These are phyloP conservation scores for Talaromyces sp. DNA, from an alignment of 2,329 filamentous ascomycete species.

Conservation along the genomic window DNA sequence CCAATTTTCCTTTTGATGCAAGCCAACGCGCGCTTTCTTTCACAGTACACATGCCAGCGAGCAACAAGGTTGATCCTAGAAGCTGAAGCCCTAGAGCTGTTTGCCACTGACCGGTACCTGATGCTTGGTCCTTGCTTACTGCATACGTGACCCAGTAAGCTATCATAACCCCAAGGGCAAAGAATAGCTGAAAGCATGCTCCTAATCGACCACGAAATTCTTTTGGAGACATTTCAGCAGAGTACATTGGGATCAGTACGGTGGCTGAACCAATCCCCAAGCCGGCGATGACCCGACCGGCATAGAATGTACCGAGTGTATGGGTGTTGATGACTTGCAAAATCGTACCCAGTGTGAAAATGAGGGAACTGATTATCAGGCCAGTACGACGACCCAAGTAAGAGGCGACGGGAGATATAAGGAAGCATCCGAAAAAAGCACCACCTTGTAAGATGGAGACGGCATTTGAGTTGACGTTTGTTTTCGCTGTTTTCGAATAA, in stretches of 20 bases:
- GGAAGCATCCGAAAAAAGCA: slow-evolving; percentile 55
- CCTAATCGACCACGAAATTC: slow-evolving; percentile 24
- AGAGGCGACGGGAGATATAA: slow-evolving; percentile 51
- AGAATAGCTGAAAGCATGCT: slow-evolving; percentile 45
- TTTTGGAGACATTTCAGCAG: slow-evolving; percentile 47
- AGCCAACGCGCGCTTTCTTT: slow-evolving; percentile 55
- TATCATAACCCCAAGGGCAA: slow-evolving; percentile 43
- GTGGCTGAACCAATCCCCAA: slow-evolving; percentile 51
- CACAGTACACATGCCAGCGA: slow-evolving; percentile 53
- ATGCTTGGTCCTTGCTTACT: slow-evolving; percentile 43
- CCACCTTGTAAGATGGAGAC: slow-evolving; percentile 55
- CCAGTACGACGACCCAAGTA: slow-evolving; percentile 48
- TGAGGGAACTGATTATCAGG: slow-evolving; percentile 47
- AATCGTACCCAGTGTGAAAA: slow-evolving; percentile 43
- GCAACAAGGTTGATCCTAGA: slow-evolving; percentile 51
- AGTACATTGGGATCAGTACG: slow-evolving; percentile 45
- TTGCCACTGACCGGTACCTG: slow-evolving; percentile 53
- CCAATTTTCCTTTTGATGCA: slow-evolving; percentile 48
- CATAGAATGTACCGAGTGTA: slow-evolving; percentile 48
- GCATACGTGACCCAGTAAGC: slow-evolving; percentile 54
- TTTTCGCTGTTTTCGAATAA: slow-evolving; percentile 43
- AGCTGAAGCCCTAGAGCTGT: slow-evolving; percentile 53
- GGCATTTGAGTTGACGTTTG: slow-evolving; percentile 50
- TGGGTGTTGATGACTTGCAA: slow-evolving; percentile 53
- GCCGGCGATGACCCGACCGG: slow-evolving; percentile 50